phyloP scores from a whole-genome alignment of 1,139 yeast genomes.

The Scheffersomyces cryptocercus region DNA sequence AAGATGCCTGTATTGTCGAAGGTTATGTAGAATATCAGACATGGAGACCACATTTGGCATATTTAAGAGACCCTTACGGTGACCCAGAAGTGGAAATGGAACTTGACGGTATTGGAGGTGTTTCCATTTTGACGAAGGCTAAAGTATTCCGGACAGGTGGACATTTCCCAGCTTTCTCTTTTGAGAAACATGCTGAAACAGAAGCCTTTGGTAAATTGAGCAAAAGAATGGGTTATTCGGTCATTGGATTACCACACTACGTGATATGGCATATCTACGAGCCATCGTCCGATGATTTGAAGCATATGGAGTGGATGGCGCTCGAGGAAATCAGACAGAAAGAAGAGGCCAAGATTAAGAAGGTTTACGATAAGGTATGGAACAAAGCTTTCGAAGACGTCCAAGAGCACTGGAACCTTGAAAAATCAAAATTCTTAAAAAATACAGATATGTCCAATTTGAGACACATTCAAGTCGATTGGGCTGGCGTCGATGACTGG shows the following conservation, averaged over 20 bases:
- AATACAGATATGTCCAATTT: slow-evolving; percentile 63
- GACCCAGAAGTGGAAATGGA: slow-evolving; percentile 87
- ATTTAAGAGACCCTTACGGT: slow-evolving; percentile 82
- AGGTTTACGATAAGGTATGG: slow-evolving; percentile 76
- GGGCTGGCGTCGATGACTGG: slow-evolving; percentile 63
- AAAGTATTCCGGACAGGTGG: slow-evolving; percentile 77
- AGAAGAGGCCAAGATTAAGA: slow-evolving; percentile 65
- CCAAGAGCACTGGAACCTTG: slow-evolving; percentile 65
- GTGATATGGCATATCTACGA: slow-evolving; percentile 93
- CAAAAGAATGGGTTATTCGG: slow-evolving; percentile 77
- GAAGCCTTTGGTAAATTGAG: slow-evolving; percentile 91
- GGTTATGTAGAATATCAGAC: slow-evolving; percentile 92
- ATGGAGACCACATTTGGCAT: slow-evolving; percentile 90
- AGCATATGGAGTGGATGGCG: slow-evolving; percentile 98
- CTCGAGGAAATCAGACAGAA: slow-evolving; percentile 77
- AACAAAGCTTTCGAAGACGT: slow-evolving; percentile 76
- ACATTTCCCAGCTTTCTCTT: slow-evolving; percentile 88
- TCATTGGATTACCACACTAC: slow-evolving; percentile 84
- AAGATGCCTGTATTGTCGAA: slow-evolving; percentile 88
- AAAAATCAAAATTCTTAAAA: slow-evolving; percentile 65
- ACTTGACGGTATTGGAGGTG: slow-evolving; percentile 90
- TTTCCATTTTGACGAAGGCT: slow-evolving; percentile 79
- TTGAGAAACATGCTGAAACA: slow-evolving; percentile 89
- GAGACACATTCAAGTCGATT: slow-evolving; percentile 58
- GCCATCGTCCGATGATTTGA: slow-evolving; percentile 81